Base-by-base conservation (phyloP, 257 asterid genomes). In the Solanum medicagineum region DNA sequence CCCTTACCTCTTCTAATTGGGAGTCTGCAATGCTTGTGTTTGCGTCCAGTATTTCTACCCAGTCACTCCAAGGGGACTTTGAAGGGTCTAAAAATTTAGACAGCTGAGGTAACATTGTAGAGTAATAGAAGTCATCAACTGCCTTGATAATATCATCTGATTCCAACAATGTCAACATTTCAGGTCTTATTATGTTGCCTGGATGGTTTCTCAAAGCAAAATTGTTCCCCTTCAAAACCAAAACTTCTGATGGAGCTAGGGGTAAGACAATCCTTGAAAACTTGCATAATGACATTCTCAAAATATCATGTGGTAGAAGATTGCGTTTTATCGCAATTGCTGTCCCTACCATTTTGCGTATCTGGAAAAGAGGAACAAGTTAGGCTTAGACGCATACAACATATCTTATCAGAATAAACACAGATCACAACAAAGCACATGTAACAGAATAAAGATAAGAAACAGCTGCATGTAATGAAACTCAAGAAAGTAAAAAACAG, bases 281-380 rank as follows among this genome's bases (percentile, higher is more conserved):
- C 85, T 95, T 95, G 92, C 88, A 86, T 36, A 96, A 91, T 6
- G 99, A 95, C 81, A 95, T 73, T 65, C 86, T 84, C 87, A 96
- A 24, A 84, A 91, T 84, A 79, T 96, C 99, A 81, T 87, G 88
- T 14, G 98, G 98, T 77, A 96, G 96, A 81, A 96, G 86, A 71
- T 87, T 86, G 16, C 97, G 94, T 87, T 95, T 95, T 79, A 95
- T 81, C 54, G 99, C 98, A 53, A 96, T 91, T 9, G 98, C 98
- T 10, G 98, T 92, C 62, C 98, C 98, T 17, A 96, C 92, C 97
- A 96, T 96, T 93, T 96, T 95, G 85, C 99, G 94, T 89, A 96
- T 96, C 98, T 94, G 95, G 49, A 47, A 7, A 84, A 32, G 56
- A 57, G 24, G 65, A 89, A 86, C 75, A 75, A 71, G 56, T 54